Evolutionary conservation across 768 basidiomycete genomes (phyloP).

Genomic region (Naganishia onofrii): DNA sequence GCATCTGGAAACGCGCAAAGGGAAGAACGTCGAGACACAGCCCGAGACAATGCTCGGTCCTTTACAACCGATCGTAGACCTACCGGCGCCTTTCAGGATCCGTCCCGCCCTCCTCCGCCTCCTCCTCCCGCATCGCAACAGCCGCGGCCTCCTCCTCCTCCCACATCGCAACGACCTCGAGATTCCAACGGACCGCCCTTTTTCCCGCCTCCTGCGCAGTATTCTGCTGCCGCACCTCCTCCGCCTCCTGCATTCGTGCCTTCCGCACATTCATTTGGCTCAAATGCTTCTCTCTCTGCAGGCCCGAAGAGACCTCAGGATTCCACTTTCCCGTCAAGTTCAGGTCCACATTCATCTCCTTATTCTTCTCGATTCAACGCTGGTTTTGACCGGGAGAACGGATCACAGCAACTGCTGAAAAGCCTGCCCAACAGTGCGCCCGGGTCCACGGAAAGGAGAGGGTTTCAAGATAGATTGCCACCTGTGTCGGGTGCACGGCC

Average conservation of each 20-base stretch:
- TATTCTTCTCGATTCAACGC: neutral
- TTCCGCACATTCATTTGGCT: neutral
- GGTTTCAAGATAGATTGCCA: neutral
- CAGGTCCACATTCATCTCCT: neutral
- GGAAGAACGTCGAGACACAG: neutral
- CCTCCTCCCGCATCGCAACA: neutral
- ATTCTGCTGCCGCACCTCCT: neutral
- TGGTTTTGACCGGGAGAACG: neutral
- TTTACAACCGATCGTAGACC: neutral
- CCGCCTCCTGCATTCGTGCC: neutral
- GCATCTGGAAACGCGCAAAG: neutral
- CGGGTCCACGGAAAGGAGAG: neutral
- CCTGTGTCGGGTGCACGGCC: neutral
- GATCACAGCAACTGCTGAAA: neutral
- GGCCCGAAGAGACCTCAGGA: neutral
- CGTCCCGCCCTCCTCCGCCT: neutral
- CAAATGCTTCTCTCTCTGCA: neutral
- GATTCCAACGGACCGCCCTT: neutral
- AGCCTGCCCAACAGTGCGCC: neutral
- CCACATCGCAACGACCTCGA: neutral
- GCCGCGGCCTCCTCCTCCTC: neutral
- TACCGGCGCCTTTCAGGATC: neutral
- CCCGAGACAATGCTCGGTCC: neutral
- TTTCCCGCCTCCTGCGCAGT: constrained; percentile 10
- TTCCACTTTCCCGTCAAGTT: neutral